Evolutionary conservation across 2,329 filamentous ascomycete species (phyloP).

Genomic region (Ophiostoma populinum): DNA sequence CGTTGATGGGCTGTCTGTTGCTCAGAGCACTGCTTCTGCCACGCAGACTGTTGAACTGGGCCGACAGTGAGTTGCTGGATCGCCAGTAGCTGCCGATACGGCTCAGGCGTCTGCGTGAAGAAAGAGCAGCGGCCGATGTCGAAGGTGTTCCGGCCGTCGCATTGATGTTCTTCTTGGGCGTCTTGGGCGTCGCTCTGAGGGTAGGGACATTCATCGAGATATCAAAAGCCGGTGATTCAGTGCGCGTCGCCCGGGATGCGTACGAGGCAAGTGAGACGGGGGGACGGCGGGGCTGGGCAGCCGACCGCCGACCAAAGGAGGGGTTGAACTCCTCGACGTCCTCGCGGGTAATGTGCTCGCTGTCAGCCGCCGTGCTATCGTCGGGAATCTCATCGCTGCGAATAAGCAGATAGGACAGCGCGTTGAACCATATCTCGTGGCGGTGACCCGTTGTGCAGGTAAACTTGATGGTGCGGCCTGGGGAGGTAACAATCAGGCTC

Average conservation of each 20-base stretch:
- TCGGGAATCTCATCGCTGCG: conserved; percentile 38
- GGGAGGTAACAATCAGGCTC: conserved; percentile 79
- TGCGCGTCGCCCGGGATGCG: conserved; percentile 54
- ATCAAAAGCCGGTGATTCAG: conserved; percentile 38
- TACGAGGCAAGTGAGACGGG: conserved; percentile 61
- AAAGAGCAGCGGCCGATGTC: conserved; percentile 13
- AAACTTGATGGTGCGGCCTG: conserved; percentile 78
- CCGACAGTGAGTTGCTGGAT: conserved; percentile 21
- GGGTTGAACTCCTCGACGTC: conserved; percentile 74
- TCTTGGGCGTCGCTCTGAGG: conserved; percentile 28
- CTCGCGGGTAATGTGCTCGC: conserved; percentile 37
- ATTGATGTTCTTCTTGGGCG: conserved; percentile 19
- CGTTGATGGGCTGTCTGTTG: conserved; percentile 11
- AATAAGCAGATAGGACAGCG: conserved; percentile 78
- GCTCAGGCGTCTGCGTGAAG: conserved; percentile 30
- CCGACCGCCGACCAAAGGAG: conserved; percentile 21
- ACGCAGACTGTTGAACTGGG: conserved; percentile 35
- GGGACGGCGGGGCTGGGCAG: conserved; percentile 25
- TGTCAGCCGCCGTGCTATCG: conserved; percentile 35
- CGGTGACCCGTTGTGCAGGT: conserved; percentile 86
- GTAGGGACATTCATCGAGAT: conserved; percentile 37
- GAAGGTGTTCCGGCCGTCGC: conserved; percentile 12
- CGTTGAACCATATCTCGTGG: conserved; percentile 98
- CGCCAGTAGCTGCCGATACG: conserved; percentile 45
- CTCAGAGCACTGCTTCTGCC: conserved; percentile 27